phyloP scores from a whole-genome alignment of 805 yeast species.

The Monosporozyma aerobia region DNA sequence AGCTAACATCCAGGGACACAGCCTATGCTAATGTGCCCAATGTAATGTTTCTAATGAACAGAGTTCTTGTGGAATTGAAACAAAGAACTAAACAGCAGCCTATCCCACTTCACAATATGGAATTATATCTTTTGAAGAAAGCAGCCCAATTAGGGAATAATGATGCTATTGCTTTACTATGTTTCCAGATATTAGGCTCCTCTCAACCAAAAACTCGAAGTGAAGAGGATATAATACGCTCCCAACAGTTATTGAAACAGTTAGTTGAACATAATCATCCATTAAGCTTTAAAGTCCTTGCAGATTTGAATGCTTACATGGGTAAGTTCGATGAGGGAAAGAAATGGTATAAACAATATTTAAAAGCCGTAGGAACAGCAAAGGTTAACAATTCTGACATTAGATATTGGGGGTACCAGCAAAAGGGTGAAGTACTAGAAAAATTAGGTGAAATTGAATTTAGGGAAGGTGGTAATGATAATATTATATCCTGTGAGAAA shows the following conservation, averaged over 20 bases:
- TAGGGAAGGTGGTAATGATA: conserved; percentile 39
- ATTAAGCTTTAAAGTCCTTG: conserved; percentile 65
- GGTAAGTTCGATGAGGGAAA: conserved; percentile 44
- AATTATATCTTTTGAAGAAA: conserved; percentile 63
- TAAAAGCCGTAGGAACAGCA: conserved; percentile 23
- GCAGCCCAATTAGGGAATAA: conserved; percentile 79
- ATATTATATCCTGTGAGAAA: conserved; percentile 36
- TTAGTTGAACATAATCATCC: conserved; percentile 59
- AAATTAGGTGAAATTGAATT: conserved; percentile 57
- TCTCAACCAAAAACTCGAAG: conserved; percentile 18
- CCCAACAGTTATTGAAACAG: conserved; percentile 48
- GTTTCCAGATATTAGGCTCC: conserved; percentile 48
- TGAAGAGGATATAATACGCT: conserved; percentile 46
- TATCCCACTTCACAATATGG: conserved; percentile 31
- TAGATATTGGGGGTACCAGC: not conserved
- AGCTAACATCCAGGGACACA: not conserved
- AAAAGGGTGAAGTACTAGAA: conserved; percentile 48
- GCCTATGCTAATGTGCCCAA: conserved; percentile 27
- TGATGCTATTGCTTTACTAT: conserved; percentile 68
- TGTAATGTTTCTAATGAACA: conserved; percentile 39
- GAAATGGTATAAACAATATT: conserved; percentile 47
- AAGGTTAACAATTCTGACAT: not conserved
- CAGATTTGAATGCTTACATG: conserved; percentile 55
- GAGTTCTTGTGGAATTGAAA: conserved; percentile 38
- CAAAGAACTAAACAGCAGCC: conserved; percentile 5